Evolutionary conservation across 371 early-diverging fungal genomes (phyloP).

Genomic region (Rhizopus delemar): DNA sequence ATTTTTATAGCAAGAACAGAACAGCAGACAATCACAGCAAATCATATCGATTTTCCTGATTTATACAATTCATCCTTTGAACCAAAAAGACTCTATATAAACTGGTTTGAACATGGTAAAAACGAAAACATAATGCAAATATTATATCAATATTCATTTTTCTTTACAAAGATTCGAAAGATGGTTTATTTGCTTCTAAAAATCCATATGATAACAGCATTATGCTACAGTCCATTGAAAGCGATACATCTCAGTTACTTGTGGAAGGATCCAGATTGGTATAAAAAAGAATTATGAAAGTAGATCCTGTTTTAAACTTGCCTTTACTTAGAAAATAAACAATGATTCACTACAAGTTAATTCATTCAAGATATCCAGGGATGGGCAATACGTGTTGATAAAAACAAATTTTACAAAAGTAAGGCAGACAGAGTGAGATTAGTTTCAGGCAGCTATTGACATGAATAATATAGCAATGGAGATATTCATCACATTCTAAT

Average conservation of each 20-base stretch:
- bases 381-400: constrained; percentile 76
- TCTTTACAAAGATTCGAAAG: constrained; percentile 35
- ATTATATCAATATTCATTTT: not conserved
- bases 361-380: constrained; percentile 68
- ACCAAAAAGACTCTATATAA: constrained; percentile 40
- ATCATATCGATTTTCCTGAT: constrained; percentile 53
- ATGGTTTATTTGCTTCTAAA: constrained; percentile 54
- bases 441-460: not conserved
- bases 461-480: constrained; percentile 64
- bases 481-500: constrained; percentile 79
- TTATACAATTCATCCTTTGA: constrained; percentile 54
- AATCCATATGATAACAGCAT: constrained; percentile 46
- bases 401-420: constrained; percentile 61
- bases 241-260: constrained; percentile 27
- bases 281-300: constrained; percentile 1
- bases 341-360: constrained; percentile 31
- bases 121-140: not conserved
- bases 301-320: not conserved
- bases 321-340: constrained; percentile 18
- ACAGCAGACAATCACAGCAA: not conserved
- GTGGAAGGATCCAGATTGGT: constrained; percentile 36
- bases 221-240: constrained; percentile 42
- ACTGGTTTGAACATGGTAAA: constrained; percentile 57
- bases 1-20: constrained; percentile 2
- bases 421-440: not conserved